Evolutionary conservation across 164 flowering plant species (phyloP).

Genomic region (Echeveria elegans): DNA sequence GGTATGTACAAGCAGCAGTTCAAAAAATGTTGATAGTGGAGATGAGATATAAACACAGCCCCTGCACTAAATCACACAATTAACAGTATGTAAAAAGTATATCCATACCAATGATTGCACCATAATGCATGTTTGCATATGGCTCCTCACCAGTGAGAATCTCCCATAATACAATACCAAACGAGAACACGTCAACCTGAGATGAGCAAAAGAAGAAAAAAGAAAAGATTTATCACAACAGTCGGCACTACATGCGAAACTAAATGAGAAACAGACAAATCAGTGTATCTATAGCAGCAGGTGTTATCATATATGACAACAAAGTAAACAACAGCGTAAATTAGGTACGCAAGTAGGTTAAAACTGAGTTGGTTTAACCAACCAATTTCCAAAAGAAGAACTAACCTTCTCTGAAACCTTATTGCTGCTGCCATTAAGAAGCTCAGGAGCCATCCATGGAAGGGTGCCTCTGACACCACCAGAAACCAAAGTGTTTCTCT

Average conservation of each 20-base stretch:
- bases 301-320: too few relatives aligned
- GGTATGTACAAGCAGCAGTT: neutral
- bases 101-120: conserved; percentile 75
- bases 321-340: too few relatives aligned
- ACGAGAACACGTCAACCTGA: conserved; percentile 98
- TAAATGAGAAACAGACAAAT: neutral
- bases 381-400: neutral
- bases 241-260: neutral
- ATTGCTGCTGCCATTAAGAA: conserved; percentile 88
- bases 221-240: neutral
- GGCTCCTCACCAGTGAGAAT: conserved; percentile 97
- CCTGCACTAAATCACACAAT: too few relatives aligned
- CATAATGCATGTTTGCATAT: conserved; percentile 95
- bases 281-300: neutral
- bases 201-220: conserved; percentile 9
- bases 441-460: conserved; percentile 99
- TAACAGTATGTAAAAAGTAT: too few relatives aligned
- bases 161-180: conserved; percentile 96
- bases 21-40: neutral
- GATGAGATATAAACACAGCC: neutral
- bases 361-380: too few relatives aligned
- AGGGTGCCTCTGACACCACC: conserved; percentile 98
- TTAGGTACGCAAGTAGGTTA: too few relatives aligned
- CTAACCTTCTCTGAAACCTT: conserved; percentile 95
- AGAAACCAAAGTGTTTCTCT: conserved; percentile 92